phyloP scores from a whole-genome alignment of 192 early-diverging fungal genomes.

The Entomortierella beljakovae region DNA sequence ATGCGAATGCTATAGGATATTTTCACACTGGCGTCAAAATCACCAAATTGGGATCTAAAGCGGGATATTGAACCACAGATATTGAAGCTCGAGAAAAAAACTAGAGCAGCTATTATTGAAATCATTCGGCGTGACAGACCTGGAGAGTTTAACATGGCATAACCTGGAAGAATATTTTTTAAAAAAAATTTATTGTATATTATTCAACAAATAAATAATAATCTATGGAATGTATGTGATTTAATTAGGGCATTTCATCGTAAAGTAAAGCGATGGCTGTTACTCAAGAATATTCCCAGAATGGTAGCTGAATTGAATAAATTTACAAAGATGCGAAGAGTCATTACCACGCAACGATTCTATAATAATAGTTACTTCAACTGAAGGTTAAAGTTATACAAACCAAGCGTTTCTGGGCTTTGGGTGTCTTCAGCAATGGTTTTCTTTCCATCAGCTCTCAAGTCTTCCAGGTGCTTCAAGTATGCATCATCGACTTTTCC shows the following conservation, averaged over 20 bases:
- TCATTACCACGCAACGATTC: neutral
- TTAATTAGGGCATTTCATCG: neutral
- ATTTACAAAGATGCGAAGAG: neutral
- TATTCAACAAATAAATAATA: neutral
- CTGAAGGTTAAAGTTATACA: slow-evolving; percentile 46
- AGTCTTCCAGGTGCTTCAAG: slow-evolving; percentile 64
- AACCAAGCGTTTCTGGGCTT: slow-evolving; percentile 48
- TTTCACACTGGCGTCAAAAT: slow-evolving; percentile 83
- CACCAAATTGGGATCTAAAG: slow-evolving; percentile 93
- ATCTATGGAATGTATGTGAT: neutral
- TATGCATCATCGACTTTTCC: slow-evolving; percentile 80
- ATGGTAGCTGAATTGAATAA: neutral
- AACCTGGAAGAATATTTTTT: neutral
- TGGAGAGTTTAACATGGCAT: slow-evolving; percentile 40
- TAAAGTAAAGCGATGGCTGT: neutral
- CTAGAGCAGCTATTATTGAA: slow-evolving; percentile 78
- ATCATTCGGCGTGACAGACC: slow-evolving; percentile 72
- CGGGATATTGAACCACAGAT: slow-evolving; percentile 85
- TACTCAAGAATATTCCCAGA: neutral
- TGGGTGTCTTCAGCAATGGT: slow-evolving; percentile 34
- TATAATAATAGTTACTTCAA: slow-evolving; percentile 19
- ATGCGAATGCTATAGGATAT: slow-evolving; percentile 72
- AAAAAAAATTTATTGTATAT: too few species aligned
- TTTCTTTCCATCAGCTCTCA: slow-evolving; percentile 63
- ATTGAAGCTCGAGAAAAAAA: slow-evolving; percentile 76